These are phyloP conservation scores for Lenwebbia sp. DNA, from an alignment of 345 rosid genomes.

Conservation along the genomic window DNA sequence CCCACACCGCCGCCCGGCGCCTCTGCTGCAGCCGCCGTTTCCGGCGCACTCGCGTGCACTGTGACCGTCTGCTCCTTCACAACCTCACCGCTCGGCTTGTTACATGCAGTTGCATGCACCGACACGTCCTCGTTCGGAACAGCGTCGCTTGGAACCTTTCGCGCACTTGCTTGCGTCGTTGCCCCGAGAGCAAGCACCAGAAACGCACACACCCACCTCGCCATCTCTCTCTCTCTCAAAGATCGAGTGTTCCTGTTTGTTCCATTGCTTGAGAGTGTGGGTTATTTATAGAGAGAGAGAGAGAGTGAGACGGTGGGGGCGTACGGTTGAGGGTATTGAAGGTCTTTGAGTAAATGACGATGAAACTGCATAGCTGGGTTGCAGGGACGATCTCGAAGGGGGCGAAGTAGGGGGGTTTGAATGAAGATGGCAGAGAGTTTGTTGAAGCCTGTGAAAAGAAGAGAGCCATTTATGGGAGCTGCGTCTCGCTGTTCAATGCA, in stretches of 20 bases:
- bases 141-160: not conserved
- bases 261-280: not conserved
- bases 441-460: not conserved
- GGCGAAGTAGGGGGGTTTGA: not conserved
- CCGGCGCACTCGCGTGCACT: not conserved
- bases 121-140: not conserved
- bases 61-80: not conserved
- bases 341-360: not conserved
- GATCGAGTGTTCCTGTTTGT: not conserved
- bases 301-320: not conserved
- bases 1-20: constrained; percentile 24
- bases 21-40: constrained; percentile 21
- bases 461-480: not conserved
- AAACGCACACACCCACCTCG: not conserved
- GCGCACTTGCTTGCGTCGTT: not conserved
- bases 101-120: not conserved
- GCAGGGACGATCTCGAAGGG: not conserved
- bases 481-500: not conserved
- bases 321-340: not conserved
- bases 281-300: not conserved
- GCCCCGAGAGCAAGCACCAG: not conserved
- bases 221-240: not conserved
- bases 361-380: not conserved
- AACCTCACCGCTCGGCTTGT: not conserved
- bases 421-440: not conserved